Base-by-base conservation (phyloP, 106 monocot genomes). In the Allium fistulosum region DNA sequence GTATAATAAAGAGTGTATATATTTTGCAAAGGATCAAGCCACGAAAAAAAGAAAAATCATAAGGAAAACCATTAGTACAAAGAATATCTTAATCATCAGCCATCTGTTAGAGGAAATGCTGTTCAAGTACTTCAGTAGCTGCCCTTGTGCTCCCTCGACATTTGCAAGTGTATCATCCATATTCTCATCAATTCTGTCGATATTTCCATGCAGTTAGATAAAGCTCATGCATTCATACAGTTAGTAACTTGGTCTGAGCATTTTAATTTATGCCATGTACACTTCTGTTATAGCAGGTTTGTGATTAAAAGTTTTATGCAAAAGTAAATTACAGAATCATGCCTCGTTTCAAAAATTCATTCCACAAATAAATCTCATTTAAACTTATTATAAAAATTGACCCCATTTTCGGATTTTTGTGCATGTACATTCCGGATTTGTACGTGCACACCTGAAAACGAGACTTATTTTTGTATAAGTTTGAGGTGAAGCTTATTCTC, bases 21-120 rank as follows among this genome's bases (percentile, higher is more conserved):
- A 65, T 49, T 9, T 49, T 17, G 65, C 10, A 49, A 48, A 65
- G 2, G 55, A 72, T 88, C 72, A 95, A 26, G 95, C 95, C 27
- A 96, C 95, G 72, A 96, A 96, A 64, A 96, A 96, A 65, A 96
- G 79, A 78, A 96, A 96, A 51, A 96, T 86, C 95, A 91, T 91
- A 14, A 96, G 91, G 74, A 96, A 96, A 51, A 88, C 91, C 59
- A 96, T 88, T 57, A 96, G 70, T 49, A 96, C 91, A 73, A 91
- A 96, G 74, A 96, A 96, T 69, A 96, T 96, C 82, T 96, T 96
- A 57, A 96, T 80, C 95, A 96, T 96, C 69, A 96, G 80, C 95
- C 95, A 96, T 68, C 95, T 66, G 61, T 96, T 96, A 22, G 91
- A 91, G 26, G 95, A 91, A 65, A 96, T 91, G 75, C 95, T 75